Percentiles rank a stretch among this genome's conserved stretches.
Conservation (phyloP, 2,329 filamentous ascomycete genomes). For the Cordyceps fumosorosea region DNA sequence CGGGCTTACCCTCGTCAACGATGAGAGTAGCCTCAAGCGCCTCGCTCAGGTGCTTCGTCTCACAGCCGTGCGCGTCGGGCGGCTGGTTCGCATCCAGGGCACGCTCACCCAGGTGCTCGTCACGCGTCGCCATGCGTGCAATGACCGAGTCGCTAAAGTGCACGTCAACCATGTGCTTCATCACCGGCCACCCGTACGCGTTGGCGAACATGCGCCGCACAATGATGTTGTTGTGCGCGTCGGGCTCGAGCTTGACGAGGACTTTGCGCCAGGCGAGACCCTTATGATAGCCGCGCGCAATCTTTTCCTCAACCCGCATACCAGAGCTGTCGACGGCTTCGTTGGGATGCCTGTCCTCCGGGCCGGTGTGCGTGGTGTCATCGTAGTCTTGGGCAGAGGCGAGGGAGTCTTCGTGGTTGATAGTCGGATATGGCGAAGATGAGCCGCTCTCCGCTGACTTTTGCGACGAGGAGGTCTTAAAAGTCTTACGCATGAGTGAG, state of each 20-base stretch:
- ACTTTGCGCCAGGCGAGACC: constrained; percentile 95
- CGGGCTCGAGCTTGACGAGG: constrained; percentile 87
- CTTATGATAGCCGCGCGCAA: constrained; percentile 88
- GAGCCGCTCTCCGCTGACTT: constrained; percentile 22
- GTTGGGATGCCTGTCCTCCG: constrained; percentile 30
- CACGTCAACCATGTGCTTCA: constrained; percentile 89
- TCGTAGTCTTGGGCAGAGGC: constrained; percentile 45
- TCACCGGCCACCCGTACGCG: constrained; percentile 93
- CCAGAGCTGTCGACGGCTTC: constrained; percentile 50
- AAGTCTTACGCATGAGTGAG: constrained; percentile 27
- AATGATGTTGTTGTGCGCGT: constrained; percentile 98
- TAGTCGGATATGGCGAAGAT: constrained; percentile 28
- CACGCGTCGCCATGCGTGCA: constrained; percentile 59
- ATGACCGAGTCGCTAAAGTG: constrained; percentile 72
- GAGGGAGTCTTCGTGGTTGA: constrained; percentile 37
- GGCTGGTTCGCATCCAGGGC: constrained; percentile 53
- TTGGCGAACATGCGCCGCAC: constrained; percentile 96
- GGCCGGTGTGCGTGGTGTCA: constrained; percentile 41
- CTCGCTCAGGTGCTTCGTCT: constrained; percentile 40
- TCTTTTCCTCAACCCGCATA: constrained; percentile 96
- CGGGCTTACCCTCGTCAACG: background rate
- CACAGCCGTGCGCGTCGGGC: constrained; percentile 57
- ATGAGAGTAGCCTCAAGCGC: background rate
- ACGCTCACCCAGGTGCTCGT: constrained; percentile 61
- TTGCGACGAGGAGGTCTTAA: constrained; percentile 19